Percentiles rank a stretch among this genome's conserved stretches.
These are phyloP conservation scores for Globisporangium barbulae DNA, from an alignment of 352 stramenopile species.

Conservation along the genomic window DNA sequence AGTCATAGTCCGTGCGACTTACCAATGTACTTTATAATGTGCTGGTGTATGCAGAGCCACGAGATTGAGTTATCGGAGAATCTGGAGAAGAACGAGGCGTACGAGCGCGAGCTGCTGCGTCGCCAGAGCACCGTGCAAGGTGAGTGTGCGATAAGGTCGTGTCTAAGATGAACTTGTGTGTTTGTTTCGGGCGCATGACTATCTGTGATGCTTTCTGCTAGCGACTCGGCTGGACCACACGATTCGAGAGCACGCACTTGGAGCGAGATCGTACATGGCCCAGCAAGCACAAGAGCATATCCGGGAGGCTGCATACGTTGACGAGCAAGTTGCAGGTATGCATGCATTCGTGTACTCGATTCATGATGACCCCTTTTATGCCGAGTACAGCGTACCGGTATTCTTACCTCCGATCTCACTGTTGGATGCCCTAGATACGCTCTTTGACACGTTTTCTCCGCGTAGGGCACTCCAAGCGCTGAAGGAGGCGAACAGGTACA, in stretches of 20 bases:
- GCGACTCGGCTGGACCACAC: slow-evolving; percentile 53
- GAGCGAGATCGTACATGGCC: slow-evolving; percentile 51
- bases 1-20: too few species aligned
- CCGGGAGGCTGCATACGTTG: slow-evolving; percentile 27
- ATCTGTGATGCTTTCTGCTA: slow-evolving; percentile 13
- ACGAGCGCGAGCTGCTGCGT: slow-evolving; percentile 57
- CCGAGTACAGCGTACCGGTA: background rate
- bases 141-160: slow-evolving; percentile 8
- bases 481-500: slow-evolving; percentile 41
- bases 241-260: slow-evolving; percentile 59
- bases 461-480: slow-evolving; percentile 36
- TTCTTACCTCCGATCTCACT: background rate
- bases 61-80: slow-evolving; percentile 73
- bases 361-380: background rate
- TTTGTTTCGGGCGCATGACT: background rate
- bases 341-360: background rate
- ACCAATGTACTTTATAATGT: background rate
- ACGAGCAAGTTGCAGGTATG: slow-evolving; percentile 40
- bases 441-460: slow-evolving; percentile 69
- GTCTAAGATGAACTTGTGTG: background rate
- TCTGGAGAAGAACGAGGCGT: slow-evolving; percentile 73
- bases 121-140: slow-evolving; percentile 49
- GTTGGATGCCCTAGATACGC: slow-evolving; percentile 24
- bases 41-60: slow-evolving; percentile 37
- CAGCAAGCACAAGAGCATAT: slow-evolving; percentile 46